Conservation (phyloP, 352 stramenopile species). For the Pythium dissotocum region DNA sequence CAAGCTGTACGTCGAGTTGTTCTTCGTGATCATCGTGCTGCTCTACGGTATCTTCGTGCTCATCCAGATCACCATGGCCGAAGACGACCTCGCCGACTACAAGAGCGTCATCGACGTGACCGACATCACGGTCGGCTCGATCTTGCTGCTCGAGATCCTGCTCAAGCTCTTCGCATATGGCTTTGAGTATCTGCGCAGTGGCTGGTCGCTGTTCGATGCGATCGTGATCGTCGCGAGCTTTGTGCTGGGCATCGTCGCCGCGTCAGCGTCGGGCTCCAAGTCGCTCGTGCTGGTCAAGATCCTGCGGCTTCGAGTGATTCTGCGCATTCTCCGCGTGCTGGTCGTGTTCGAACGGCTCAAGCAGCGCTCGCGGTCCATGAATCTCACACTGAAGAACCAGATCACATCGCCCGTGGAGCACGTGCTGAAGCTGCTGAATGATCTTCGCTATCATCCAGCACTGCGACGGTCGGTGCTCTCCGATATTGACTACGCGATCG, state of each 20-base stretch:
- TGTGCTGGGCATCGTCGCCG: conserved; percentile 65
- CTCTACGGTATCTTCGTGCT: conserved; percentile 84
- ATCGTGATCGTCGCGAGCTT: conserved; percentile 83
- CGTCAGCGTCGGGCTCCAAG: conserved; percentile 39
- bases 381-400: conserved; percentile 63
- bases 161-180: conserved; percentile 85
- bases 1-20: conserved; percentile 81
- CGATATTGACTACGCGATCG: conserved; percentile 81
- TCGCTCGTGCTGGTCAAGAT: conserved; percentile 73
- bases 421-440: conserved; percentile 70
- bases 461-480: conserved; percentile 49
- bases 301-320: conserved; percentile 67
- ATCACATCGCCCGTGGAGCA: conserved; percentile 83
- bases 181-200: conserved; percentile 55
- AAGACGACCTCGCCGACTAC: conserved; percentile 50
- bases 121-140: conserved; percentile 82
- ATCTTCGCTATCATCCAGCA: conserved; percentile 76
- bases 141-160: conserved; percentile 77
- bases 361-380: conserved; percentile 73
- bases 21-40: conserved; percentile 89
- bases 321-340: conserved; percentile 79
- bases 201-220: conserved; percentile 81
- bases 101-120: conserved; percentile 76
- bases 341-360: conserved; percentile 89
- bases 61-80: conserved; percentile 77